phyloP scores from a whole-genome alignment of 2,329 filamentous ascomycete species.

The Emergomyces orientalis region DNA sequence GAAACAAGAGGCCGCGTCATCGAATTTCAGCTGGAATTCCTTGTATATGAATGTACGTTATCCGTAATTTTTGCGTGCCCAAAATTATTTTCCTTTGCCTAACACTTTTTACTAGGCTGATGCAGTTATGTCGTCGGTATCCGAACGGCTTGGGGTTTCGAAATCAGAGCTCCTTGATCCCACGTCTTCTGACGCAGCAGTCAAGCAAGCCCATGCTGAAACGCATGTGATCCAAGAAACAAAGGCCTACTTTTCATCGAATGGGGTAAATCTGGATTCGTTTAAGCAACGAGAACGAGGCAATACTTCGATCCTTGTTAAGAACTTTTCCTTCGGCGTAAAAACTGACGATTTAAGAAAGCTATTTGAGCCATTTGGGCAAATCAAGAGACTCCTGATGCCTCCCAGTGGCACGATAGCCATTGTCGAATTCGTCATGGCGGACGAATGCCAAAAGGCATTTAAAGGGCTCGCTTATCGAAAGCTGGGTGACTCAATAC shows the following conservation, averaged over 20 bases:
- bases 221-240: conserved; percentile 94
- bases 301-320: conserved; percentile 79
- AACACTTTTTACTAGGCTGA: conserved; percentile 44
- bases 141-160: conserved; percentile 73
- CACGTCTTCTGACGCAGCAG: conserved; percentile 86
- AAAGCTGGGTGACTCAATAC: conserved; percentile 78
- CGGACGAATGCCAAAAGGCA: conserved; percentile 70
- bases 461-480: conserved; percentile 81
- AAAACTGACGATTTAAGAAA: conserved; percentile 67
- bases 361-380: conserved; percentile 77
- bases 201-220: conserved; percentile 95
- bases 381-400: conserved; percentile 74
- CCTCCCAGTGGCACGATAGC: conserved; percentile 88
- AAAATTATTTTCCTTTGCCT: conserved; percentile 16
- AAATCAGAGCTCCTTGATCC: conserved; percentile 91
- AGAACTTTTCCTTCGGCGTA: conserved; percentile 85
- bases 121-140: conserved; percentile 83
- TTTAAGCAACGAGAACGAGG: conserved; percentile 81
- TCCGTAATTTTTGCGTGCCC: background rate
- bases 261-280: conserved; percentile 83
- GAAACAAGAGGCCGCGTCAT: conserved; percentile 67
- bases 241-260: conserved; percentile 77
- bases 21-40: conserved; percentile 95
- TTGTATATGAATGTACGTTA: conserved; percentile 84
- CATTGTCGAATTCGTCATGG: conserved; percentile 76